A percentile compares a stretch with the other conserved stretches of the same genome.
Conservation (phyloP, 192 early-diverging fungal species). For the Cladochytrium replicatum region DNA sequence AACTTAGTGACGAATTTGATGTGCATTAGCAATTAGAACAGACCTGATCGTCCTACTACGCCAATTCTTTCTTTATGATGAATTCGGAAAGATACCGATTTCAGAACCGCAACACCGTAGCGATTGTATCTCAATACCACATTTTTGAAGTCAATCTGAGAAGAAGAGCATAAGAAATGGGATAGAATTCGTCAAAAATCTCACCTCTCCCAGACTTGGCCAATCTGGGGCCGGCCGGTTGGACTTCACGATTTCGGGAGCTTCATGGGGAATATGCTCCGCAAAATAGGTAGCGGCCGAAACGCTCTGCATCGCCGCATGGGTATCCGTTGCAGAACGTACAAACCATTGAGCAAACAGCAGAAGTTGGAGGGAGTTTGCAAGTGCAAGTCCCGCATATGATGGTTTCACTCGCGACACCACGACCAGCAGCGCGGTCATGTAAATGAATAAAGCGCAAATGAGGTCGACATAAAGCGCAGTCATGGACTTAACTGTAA, state of each 20-base stretch:
- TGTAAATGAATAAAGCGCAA: constrained; percentile 52
- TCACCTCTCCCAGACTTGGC: constrained; percentile 35
- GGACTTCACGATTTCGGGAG: constrained; percentile 12
- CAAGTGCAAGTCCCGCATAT: constrained; percentile 49
- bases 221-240: constrained; percentile 35
- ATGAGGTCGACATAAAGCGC: constrained; percentile 55
- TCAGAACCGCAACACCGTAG: constrained; percentile 47
- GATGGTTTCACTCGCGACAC: constrained; percentile 18
- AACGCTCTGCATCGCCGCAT: constrained; percentile 47
- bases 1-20: not conserved
- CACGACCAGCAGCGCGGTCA: constrained; percentile 41
- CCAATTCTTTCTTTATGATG: constrained; percentile 34
- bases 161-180: constrained; percentile 8
- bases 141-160: constrained; percentile 46
- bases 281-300: constrained; percentile 45
- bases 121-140: constrained; percentile 45
- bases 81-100: constrained; percentile 26
- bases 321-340: constrained; percentile 44
- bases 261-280: constrained; percentile 23
- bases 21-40: not conserved
- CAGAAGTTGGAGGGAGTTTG: constrained; percentile 52
- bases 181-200: constrained; percentile 1
- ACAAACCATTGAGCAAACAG: constrained; percentile 62
- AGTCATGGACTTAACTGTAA: constrained; percentile 41
- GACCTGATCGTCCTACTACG: constrained; percentile 30